These are phyloP conservation scores for Colletotrichum euphorbiae DNA, from an alignment of 2,329 filamentous ascomycete species.

Conservation along the genomic window DNA sequence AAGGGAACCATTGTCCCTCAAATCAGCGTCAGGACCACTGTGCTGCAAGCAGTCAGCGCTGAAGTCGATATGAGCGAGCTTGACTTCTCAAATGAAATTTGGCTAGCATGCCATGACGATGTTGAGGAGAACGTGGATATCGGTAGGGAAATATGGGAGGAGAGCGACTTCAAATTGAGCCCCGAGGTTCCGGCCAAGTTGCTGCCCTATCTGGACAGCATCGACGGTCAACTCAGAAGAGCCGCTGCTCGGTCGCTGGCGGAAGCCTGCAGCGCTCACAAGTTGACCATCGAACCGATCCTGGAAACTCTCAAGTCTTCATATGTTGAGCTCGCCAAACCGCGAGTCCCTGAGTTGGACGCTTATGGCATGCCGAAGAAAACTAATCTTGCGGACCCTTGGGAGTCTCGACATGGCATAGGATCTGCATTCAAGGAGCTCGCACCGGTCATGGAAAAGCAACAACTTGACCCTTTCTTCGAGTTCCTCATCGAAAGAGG, in stretches of 20 bases:
- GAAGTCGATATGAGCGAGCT: slow-evolving; percentile 93
- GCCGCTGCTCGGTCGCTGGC: slow-evolving; percentile 86
- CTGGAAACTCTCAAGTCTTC: slow-evolving; percentile 74
- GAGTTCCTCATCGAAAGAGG: slow-evolving; percentile 87
- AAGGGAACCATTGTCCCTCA: slow-evolving; percentile 84
- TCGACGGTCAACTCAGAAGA: slow-evolving; percentile 83
- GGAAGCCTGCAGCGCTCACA: slow-evolving; percentile 74
- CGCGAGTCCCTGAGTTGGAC: slow-evolving; percentile 85
- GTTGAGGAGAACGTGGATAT: slow-evolving; percentile 87
- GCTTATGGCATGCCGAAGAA: slow-evolving; percentile 96
- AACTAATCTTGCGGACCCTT: slow-evolving; percentile 86
- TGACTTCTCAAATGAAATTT: slow-evolving; percentile 89
- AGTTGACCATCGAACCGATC: slow-evolving; percentile 69
- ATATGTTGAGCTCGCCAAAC: slow-evolving; percentile 85
- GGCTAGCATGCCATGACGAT: slow-evolving; percentile 93
- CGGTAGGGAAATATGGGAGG: slow-evolving; percentile 92
- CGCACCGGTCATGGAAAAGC: slow-evolving; percentile 73
- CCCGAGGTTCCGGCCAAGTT: slow-evolving; percentile 74
- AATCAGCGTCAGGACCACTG: slow-evolving; percentile 81
- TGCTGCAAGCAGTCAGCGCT: slow-evolving; percentile 88
- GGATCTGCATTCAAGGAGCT: slow-evolving; percentile 89
- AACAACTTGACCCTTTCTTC: slow-evolving; percentile 81
- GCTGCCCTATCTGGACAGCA: slow-evolving; percentile 82
- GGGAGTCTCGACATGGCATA: slow-evolving; percentile 91
- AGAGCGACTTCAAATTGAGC: slow-evolving; percentile 81